Evolutionary conservation across 495 filamentous ascomycete species (phyloP), one percentile per base, ranked within the genome.

Genomic region (Podospora pseudopauciseta): DNA sequence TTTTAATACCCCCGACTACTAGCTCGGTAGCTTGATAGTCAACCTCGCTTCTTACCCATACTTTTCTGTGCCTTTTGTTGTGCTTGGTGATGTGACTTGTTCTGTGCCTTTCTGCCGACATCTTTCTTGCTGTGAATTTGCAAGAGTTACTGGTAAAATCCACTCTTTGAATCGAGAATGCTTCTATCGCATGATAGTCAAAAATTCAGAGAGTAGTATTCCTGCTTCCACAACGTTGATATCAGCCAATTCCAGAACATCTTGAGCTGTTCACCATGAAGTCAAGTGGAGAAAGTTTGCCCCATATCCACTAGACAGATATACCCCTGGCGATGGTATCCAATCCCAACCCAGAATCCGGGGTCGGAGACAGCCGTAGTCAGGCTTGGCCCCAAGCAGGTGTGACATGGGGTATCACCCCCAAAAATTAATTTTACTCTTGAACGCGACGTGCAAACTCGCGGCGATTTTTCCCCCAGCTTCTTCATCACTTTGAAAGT

Each of bases 11-110:
- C 39, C 57, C 32, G 62, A 49, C 32, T n/a, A 15, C 39, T 65
- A 57, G 63, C 67, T 69, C 27, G 30, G 15, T 66, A 69, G 63
- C 59, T 69, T 65, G 64, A 57, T 44, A 69, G 61, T 63, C 19
- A 60, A 66, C 60, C 61, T 68, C 61, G 5, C 20, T 68, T 68
- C 28, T 59, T 55, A 30, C 55, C 55, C 55, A 58, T 58, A 59
- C 26, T 6, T 44, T 44, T 60, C 27, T 32, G 34, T 34, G 7
- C 30, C 18, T 26, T 26, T n/a, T 11, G n/a, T 16, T 11, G 49
- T 58, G 16, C 15, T 39, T 65, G 5, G 5, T 39, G 16, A 16
- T 26, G 28, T 23, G 32, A 53, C 18, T 64, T 49, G 27, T 56
- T 30, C 54, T 34, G 63, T 54, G 15, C 20, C 39, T 56, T 2